Conservation (phyloP, 176 grass and related monocot genomes). For the Elymus sibiricus region DNA sequence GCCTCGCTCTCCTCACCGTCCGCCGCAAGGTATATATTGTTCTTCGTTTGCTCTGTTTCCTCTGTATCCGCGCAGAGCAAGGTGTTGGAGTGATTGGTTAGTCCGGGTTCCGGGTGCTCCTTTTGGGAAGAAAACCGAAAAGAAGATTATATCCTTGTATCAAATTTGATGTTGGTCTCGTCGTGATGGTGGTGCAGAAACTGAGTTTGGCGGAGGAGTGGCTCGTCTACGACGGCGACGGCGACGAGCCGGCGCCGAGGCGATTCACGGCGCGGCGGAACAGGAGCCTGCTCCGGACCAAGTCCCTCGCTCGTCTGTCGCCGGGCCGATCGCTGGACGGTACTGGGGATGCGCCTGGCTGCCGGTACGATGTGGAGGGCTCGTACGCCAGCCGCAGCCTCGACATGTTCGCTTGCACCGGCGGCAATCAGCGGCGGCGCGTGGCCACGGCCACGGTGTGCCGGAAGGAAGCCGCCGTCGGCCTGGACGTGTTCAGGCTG, state of each 20-base stretch:
- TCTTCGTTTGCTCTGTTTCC: neutral
- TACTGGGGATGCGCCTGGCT: too few relatives aligned
- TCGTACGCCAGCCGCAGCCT: constrained; percentile 66
- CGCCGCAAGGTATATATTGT: constrained; percentile 41
- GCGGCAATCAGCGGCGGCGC: constrained; percentile 29
- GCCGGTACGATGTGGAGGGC: constrained; percentile 65
- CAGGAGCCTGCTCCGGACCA: constrained; percentile 36
- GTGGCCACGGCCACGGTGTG: constrained; percentile 52
- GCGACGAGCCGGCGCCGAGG: constrained; percentile 15
- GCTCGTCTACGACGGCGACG: constrained; percentile 75
- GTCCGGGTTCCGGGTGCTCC: too few relatives aligned
- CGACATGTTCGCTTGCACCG: constrained; percentile 41
- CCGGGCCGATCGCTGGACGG: neutral
- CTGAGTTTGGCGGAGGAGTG: constrained; percentile 69
- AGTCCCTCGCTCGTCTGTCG: constrained; percentile 41
- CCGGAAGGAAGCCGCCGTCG: constrained; percentile 59
- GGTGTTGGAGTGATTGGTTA: too few relatives aligned
- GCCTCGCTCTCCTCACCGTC: constrained; percentile 55
- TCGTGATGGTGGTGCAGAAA: constrained; percentile 45
- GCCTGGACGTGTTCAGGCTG: constrained; percentile 70
- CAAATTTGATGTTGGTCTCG: neutral
- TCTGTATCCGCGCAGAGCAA: too few relatives aligned
- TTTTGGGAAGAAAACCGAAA: too few relatives aligned
- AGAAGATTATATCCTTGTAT: too few relatives aligned
- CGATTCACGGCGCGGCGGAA: constrained; percentile 59